A percentile compares a stretch with the other conserved stretches of the same genome.
Evolutionary conservation across 2,329 filamentous ascomycete genomes (phyloP).

Genomic region (Cladophialophora carrionii): DNA sequence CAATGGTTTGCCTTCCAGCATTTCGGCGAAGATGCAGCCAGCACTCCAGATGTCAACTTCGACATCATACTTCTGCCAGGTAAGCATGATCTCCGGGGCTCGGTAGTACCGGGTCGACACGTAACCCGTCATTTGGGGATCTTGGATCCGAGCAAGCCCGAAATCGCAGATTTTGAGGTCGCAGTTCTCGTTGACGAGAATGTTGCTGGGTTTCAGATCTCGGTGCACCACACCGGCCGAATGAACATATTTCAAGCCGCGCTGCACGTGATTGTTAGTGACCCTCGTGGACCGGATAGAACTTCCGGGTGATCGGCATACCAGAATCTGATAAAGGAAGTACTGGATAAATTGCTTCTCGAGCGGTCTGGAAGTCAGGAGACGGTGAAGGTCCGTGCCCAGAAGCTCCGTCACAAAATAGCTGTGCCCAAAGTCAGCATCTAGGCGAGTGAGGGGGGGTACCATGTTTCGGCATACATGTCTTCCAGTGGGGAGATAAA

Average conservation of each 20-base stretch:
- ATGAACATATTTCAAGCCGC: conserved; percentile 98
- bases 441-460: conserved; percentile 27
- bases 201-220: conserved; percentile 98
- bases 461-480: conserved; percentile 66
- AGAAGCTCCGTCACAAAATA: conserved; percentile 98
- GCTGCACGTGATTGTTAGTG: conserved; percentile 59
- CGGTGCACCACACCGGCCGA: conserved; percentile 97
- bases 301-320: conserved; percentile 53
- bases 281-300: conserved; percentile 4
- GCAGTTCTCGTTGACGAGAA: conserved; percentile 99
- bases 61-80: conserved; percentile 99
- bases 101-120: conserved; percentile 98
- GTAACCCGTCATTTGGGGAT: conserved; percentile 99
- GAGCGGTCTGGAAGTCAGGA: conserved; percentile 90
- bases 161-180: conserved; percentile 99
- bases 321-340: conserved; percentile 98
- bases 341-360: conserved; percentile 99
- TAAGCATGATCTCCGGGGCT: conserved; percentile 99
- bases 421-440: conserved; percentile 52
- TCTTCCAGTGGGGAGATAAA: conserved; percentile 99
- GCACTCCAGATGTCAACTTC: conserved; percentile 99
- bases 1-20: conserved; percentile 96
- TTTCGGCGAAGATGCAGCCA: conserved; percentile 98
- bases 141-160: conserved; percentile 93
- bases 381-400: conserved; percentile 91